Conservation (phyloP, 768 basidiomycete species). For the Collybiopsis luxurians region DNA sequence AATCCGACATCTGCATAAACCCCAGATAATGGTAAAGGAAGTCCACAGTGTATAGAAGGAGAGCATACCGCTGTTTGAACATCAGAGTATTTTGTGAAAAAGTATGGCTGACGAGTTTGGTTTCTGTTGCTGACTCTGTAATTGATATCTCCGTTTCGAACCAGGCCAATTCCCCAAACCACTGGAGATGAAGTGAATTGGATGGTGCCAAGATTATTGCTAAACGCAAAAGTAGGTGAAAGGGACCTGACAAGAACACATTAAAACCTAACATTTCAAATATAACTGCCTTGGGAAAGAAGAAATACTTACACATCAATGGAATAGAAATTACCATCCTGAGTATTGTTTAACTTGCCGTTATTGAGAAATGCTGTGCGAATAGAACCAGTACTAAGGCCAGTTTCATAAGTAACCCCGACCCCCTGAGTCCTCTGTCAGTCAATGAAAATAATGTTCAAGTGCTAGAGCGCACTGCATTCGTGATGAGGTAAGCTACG, state of each 20-base stretch:
- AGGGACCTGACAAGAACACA: no score
- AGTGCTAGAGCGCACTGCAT: background rate
- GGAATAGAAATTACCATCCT: constrained; percentile 10
- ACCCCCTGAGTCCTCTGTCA: background rate
- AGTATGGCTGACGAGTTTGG: constrained; percentile 12
- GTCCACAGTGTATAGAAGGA: background rate
- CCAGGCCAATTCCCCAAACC: constrained; percentile 14
- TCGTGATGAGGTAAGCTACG: constrained; percentile 9
- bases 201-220: constrained; percentile 11
- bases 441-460: background rate
- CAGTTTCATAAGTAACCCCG: constrained; percentile 7
- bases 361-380: constrained; percentile 8
- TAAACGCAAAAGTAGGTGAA: constrained; percentile 12
- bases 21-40: background rate
- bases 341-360: background rate
- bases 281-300: background rate
- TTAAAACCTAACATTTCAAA: background rate
- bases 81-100: constrained; percentile 10
- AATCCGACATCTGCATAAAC: constrained; percentile 3
- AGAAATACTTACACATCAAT: constrained; percentile 6
- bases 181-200: constrained; percentile 7
- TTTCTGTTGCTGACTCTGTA: background rate
- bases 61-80: constrained; percentile 2
- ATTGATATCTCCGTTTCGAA: constrained; percentile 11
- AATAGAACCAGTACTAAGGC: constrained; percentile 4